phyloP scores from a whole-genome alignment of 164 flowering plant species.

The Magnolia changhungtana region DNA sequence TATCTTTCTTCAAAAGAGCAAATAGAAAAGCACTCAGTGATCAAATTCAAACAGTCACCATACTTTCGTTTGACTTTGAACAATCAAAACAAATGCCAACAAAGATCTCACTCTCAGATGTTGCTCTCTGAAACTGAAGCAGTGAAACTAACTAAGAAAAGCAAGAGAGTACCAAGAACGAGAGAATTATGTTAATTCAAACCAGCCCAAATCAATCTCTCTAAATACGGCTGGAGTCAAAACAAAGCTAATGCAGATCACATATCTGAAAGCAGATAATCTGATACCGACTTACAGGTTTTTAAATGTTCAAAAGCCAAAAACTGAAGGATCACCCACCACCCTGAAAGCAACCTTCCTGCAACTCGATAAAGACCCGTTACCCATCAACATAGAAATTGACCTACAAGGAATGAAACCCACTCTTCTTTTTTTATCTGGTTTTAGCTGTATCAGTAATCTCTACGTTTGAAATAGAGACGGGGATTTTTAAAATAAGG shows the following conservation, averaged over 20 bases:
- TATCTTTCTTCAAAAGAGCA: neutral
- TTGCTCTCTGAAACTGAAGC: neutral
- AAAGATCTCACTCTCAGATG: neutral
- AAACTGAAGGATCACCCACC: neutral
- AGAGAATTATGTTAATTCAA: neutral
- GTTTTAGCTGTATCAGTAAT: too few relatives aligned
- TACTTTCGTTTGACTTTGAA: neutral
- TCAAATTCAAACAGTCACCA: neutral
- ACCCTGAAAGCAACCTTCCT: neutral
- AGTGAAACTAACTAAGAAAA: neutral
- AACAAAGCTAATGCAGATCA: neutral
- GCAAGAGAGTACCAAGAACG: neutral
- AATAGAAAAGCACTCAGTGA: neutral
- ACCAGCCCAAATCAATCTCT: neutral
- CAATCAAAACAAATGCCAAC: neutral
- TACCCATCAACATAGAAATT: neutral
- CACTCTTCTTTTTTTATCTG: neutral
- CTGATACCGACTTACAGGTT: neutral
- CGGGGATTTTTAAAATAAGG: too few relatives aligned
- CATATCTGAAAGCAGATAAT: neutral
- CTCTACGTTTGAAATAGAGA: too few relatives aligned
- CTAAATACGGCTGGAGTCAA: neutral
- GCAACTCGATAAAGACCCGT: constrained; percentile 4
- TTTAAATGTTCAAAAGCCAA: neutral
- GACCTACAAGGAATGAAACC: neutral